A percentile compares a stretch with the other conserved stretches of the same genome.
Evolutionary conservation across 2,329 filamentous ascomycete species (phyloP).

Genomic region (Microcera coccophila): DNA sequence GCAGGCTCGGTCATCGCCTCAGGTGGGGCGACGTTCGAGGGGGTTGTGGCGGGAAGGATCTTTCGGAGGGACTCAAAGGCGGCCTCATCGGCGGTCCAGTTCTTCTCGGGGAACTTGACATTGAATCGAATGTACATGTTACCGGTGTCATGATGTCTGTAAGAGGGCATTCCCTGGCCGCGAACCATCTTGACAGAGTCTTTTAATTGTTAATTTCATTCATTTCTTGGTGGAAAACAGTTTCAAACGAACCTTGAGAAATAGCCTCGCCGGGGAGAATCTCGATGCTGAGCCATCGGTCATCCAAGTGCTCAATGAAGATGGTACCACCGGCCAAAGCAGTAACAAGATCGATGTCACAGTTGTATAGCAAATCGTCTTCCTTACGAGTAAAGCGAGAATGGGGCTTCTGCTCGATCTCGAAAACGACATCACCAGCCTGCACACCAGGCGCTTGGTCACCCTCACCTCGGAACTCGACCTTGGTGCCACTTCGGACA

Average conservation of each 20-base stretch:
- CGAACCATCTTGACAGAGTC: constrained; percentile 90
- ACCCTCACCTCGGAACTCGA: constrained; percentile 95
- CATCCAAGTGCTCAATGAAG: constrained; percentile 93
- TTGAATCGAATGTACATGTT: constrained; percentile 97
- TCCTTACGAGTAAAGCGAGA: constrained; percentile 90
- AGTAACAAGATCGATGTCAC: constrained; percentile 92
- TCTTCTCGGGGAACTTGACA: constrained; percentile 90
- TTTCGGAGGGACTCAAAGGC: constrained; percentile 77
- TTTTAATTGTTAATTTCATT: constrained; percentile 36
- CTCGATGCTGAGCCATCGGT: constrained; percentile 91
- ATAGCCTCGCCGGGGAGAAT: constrained; percentile 95
- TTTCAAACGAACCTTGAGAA: constrained; percentile 66
- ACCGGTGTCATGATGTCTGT: constrained; percentile 88
- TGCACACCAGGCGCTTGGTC: constrained; percentile 92
- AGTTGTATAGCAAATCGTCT: constrained; percentile 92
- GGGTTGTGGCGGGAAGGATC: constrained; percentile 68
- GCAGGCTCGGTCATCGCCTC: constrained; percentile 92
- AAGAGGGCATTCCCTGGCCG: constrained; percentile 96
- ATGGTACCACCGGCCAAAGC: constrained; percentile 88
- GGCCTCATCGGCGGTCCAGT: constrained; percentile 61
- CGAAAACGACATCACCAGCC: constrained; percentile 94
- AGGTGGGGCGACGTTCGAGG: constrained; percentile 63
- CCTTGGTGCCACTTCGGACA: constrained; percentile 89
- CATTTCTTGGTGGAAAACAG: neutral
- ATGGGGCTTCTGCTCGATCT: constrained; percentile 99